Evolutionary conservation across 169 alveolate species (phyloP).

Genomic region (Cryptosporidium ubiquitum): DNA sequence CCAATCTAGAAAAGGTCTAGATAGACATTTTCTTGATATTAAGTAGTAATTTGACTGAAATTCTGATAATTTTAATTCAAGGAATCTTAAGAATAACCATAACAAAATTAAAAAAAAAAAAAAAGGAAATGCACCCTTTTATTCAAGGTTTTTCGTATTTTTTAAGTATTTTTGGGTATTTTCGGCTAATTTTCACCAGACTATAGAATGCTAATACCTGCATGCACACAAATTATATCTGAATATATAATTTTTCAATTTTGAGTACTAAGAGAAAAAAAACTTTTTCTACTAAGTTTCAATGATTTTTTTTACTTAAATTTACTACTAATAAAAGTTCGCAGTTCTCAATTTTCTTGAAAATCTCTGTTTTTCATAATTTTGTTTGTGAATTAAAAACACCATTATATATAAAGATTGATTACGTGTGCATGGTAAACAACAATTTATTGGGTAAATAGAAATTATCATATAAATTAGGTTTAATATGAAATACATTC

Average conservation of each 20-base stretch:
- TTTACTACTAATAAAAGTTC: no score
- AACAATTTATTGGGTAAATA: neutral
- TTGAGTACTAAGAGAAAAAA: neutral
- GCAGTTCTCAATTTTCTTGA: neutral
- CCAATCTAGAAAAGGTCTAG: neutral
- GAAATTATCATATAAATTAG: no score
- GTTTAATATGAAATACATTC: no score
- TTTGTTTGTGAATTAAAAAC: neutral
- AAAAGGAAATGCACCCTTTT: neutral
- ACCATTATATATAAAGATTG: no score
- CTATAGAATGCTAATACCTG: neutral
- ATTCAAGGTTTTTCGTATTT: neutral
- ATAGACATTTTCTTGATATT: neutral
- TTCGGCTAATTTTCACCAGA: neutral
- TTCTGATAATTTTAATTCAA: no score
- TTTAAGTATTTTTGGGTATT: neutral
- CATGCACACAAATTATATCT: neutral
- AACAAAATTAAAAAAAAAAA: no score
- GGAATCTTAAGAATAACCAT: neutral
- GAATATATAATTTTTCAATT: no score
- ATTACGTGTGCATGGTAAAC: neutral
- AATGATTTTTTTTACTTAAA: neutral
- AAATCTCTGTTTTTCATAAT: neutral
- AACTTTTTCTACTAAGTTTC: neutral
- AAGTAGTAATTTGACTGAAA: no score